Percentiles rank a stretch among this genome's conserved stretches.
Conservation (phyloP, 441 rosid species). For the Macaranga tanarius region DNA sequence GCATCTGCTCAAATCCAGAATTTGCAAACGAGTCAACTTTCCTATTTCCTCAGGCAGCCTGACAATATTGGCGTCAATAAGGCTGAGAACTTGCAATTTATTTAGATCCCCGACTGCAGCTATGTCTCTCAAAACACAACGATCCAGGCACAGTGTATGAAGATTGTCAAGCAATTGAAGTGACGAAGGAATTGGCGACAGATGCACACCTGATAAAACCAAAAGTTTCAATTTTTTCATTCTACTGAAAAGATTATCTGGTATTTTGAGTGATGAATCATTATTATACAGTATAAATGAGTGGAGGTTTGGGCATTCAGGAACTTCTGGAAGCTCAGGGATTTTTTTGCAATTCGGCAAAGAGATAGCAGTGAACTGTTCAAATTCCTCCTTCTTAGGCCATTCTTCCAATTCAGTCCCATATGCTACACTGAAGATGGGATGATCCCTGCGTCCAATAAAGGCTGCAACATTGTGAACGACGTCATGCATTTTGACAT, state of each 20-base stretch:
- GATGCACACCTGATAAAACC: conserved; percentile 17
- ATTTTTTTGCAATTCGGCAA: not conserved
- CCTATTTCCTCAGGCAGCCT: conserved; percentile 27
- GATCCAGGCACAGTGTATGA: conserved; percentile 33
- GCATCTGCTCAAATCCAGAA: conserved; percentile 25
- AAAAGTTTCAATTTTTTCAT: conserved; percentile 29
- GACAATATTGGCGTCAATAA: conserved; percentile 11
- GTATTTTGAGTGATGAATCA: conserved; percentile 9
- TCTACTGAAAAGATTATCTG: conserved; percentile 24
- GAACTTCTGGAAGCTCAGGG: conserved; percentile 18
- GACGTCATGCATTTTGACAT: conserved; percentile 20
- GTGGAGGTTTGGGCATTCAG: conserved; percentile 31
- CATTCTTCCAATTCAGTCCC: conserved; percentile 13
- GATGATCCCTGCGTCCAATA: conserved; percentile 4
- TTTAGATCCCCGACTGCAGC: conserved; percentile 27
- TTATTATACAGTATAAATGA: conserved; percentile 10
- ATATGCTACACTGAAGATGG: not conserved
- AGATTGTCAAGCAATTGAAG: conserved; percentile 26
- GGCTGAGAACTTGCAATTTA: conserved; percentile 38
- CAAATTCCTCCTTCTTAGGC: not conserved
- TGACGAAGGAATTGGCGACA: conserved; percentile 27
- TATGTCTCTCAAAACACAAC: conserved; percentile 19
- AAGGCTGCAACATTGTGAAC: conserved; percentile 10
- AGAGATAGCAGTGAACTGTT: conserved; percentile 13
- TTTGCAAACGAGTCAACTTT: conserved; percentile 25